Base-by-base conservation (phyloP, 352 stramenopile genomes). In the Phytophthora agathidicida region DNA sequence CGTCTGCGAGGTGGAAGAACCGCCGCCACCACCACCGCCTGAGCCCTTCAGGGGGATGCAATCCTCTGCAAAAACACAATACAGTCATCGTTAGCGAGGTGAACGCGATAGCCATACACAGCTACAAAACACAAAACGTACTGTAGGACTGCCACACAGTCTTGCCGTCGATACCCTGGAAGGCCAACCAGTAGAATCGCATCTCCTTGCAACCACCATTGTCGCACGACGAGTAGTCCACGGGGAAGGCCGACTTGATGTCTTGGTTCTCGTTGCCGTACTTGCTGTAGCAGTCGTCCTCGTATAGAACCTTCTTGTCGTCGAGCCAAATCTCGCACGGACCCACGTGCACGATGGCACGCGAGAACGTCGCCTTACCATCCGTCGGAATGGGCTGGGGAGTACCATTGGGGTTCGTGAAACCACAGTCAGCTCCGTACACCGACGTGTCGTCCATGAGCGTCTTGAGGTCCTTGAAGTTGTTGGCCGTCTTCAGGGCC, bases 101-200 rank as follows among this genome's bases (percentile, higher is more conserved):
- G 14, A 8, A n/a, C 37, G 35, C 7, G 27, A 4, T 3, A 50
- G 33, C 14, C 3, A n/a, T 8, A 6, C 23, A 27, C 11, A 9
- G 13, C 14, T 16, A n/a, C n/a, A 42, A 55, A 19, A 31, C 7
- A 16, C n/a, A 9, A n/a, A 56, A 72, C 66, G 35, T 61, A 75
- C 66, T 75, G 57, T 75, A 75, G 8, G 68, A 68, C 32, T 75
- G 67, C 67, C 67, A 75, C 38, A 72, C 58, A 20, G 67, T 71
- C 26, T 75, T 56, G 32, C 31, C 45, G 37, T 73, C 42, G 11
- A 73, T 10, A 38, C 65, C 65, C 36, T 75, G 67, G 47, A 75
- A 68, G 2, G 67, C 67, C 43, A 75, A 59, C 62, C 63, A 73
- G 57, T 73, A 75, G 54, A 75, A 75, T 17, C 56, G 62, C 62